Evolutionary conservation across 106 monocot genomes (phyloP), one percentile per base, ranked within the genome.

Genomic region (Apostasia shenzhenica): DNA sequence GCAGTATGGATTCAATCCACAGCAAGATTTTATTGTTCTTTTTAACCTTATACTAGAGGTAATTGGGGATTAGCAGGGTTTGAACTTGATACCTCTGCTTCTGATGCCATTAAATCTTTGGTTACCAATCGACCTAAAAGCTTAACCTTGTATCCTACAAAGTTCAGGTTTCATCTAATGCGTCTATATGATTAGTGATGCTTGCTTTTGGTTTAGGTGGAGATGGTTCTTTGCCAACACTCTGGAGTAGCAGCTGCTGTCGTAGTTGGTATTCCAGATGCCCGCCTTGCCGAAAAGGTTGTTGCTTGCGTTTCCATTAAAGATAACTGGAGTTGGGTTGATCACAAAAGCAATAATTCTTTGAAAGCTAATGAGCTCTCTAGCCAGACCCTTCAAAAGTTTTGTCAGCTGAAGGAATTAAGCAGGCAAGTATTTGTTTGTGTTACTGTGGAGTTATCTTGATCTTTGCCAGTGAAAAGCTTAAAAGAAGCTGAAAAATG

Each of bases 251-350:
- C 61, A 3, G 64, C 40, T 66, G 72, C 64, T 60, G 79, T 78
- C 67, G 84, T 89, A 48, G 43, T 92, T 45, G 92, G 95, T 8
- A 68, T 89, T 66, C 97, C 97, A n/a, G 84, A 97, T 67, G 9
- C 10, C 42, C 86, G 85, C 14, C 70, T 92, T 39, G 48, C 81
- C 57, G 97, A 97, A 67, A 85, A 76, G 76, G 79, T 90, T 52
- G 77, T 85, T 80, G 97, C 97, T 62, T 97, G 97, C 78, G 55
- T 97, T 56, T 46, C 55, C 46, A 58, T 80, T 52, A 79, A 59
- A 41, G 79, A 85, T 38, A 77, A 67, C 2, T 97, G 97, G 92
- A 67, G 72, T 63, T 97, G 97, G 97, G 39, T 79, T 67, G 69
- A 79, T 59, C 6, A 56, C 26, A 69, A 72, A 8, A 41, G 58